Evolutionary conservation across 1,284 basidiomycete genomes (phyloP).

Genomic region (Ustilago crameri): DNA sequence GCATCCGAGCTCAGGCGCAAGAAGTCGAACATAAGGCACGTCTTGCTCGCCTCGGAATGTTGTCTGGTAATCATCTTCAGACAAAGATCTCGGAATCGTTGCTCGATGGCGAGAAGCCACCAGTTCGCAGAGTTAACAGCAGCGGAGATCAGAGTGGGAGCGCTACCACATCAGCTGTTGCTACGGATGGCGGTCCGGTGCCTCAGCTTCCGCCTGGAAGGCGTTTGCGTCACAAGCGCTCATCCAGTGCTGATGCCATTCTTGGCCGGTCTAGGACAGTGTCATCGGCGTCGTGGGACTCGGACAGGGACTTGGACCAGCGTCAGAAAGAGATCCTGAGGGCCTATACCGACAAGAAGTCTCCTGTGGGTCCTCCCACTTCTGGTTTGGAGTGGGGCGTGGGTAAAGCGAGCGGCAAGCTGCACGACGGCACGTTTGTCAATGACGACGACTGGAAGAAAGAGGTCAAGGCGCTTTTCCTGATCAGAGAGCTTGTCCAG

Average conservation of each 20-base stretch:
- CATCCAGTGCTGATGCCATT: constrained; percentile 28
- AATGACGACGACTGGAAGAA: constrained; percentile 66
- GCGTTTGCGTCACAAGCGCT: constrained; percentile 24
- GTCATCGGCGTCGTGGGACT: constrained; percentile 3
- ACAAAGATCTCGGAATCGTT: constrained; percentile 24
- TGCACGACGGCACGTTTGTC: constrained; percentile 53
- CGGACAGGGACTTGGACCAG: constrained; percentile 26
- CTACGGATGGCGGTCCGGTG: not conserved
- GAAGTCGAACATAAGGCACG: constrained; percentile 34
- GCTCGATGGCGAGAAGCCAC: constrained; percentile 12
- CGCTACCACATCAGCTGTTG: not conserved
- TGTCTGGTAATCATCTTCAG: constrained; percentile 31
- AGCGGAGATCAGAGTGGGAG: not conserved
- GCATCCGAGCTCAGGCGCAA: constrained; percentile 42
- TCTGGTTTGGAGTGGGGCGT: constrained; percentile 49
- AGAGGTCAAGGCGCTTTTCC: constrained; percentile 65
- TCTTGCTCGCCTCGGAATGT: constrained; percentile 34
- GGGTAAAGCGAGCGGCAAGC: constrained; percentile 57
- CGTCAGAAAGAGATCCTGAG: constrained; percentile 48
- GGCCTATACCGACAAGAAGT: constrained; percentile 26
- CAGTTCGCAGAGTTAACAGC: not conserved
- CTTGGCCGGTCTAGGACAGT: constrained; percentile 10
- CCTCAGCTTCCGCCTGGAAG: not conserved
- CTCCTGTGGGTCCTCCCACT: constrained; percentile 15
- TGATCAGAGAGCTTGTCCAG: constrained; percentile 65